Evolutionary conservation across 345 rosid species (phyloP).

Genomic region (Euphorbia lathyris): DNA sequence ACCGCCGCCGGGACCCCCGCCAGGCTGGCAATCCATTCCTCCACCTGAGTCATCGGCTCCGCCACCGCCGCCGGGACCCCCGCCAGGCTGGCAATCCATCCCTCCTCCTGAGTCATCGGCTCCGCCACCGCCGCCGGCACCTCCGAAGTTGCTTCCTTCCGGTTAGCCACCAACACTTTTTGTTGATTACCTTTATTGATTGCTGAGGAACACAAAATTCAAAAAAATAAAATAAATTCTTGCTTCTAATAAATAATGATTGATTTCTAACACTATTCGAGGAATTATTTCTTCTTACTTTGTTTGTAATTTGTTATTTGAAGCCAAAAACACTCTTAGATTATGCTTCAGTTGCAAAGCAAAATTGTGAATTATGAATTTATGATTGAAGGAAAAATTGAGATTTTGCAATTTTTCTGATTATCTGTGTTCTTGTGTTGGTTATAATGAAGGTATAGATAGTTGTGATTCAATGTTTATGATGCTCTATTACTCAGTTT

Average conservation of each 20-base stretch:
- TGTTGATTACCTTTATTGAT: neutral
- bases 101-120: conserved; percentile 3
- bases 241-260: neutral
- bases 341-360: too few species aligned
- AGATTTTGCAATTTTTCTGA: too few species aligned
- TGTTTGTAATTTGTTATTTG: too few species aligned
- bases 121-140: conserved; percentile 10
- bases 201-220: too few species aligned
- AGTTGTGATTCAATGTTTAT: too few species aligned
- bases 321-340: too few species aligned
- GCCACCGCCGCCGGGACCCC: conserved; percentile 1
- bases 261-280: too few species aligned
- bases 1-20: neutral
- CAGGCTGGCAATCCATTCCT: conserved; percentile 28
- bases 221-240: neutral
- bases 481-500: neutral
- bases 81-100: conserved; percentile 26
- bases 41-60: conserved; percentile 6
- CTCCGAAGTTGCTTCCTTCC: conserved; percentile 7
- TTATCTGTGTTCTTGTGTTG: neutral
- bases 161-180: neutral
- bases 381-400: too few species aligned
- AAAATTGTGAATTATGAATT: too few species aligned
- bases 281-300: too few species aligned
- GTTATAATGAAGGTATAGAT: too few species aligned